Evolutionary conservation across 169 alveolate species (phyloP), one percentile per base, ranked within the genome.

Genomic region (Cryptosporidium andersoni): DNA sequence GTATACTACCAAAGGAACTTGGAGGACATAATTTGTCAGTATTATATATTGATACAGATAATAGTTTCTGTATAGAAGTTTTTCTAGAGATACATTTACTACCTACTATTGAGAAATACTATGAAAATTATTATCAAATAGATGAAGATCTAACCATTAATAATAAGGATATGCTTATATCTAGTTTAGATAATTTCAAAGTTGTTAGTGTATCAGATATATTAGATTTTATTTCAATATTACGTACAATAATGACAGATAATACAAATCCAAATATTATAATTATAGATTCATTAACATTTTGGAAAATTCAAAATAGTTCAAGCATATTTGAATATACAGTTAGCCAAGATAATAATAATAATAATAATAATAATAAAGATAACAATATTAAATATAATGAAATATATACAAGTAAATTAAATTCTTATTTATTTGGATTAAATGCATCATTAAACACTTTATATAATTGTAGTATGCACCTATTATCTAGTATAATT

Each of bases 261-360:
- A 74, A 49, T 60, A 37, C 55, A 16, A 53, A 60, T 14, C 40
- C 67, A 12, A 62, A 45, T n/a, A 39, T 74, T 4, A 36, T 74
- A 42, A 68, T 74, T 7, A 60, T 74, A 16, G 85, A 74, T 39
- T 74, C 85, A 11, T 9, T 74, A 2, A 74, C 40, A 48, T 74
- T 74, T 45, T 74, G 85, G 85, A 74, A 74, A 34, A 45, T 58
- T 3, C 64, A 74, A 3, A 25, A 58, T 37, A 74, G 67, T 25
- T 74, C 85, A 5, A 47, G 40, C 5, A 9, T 56, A 9, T 25
- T 25, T 25, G 25, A 25, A 25, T 25, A 25, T 25, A 25, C 0
- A 25, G 25, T 25, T 25, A 12, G 14, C 56, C 14, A 12, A 12
- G 56, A n/a, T n/a, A 51, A n/a, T n/a, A n/a, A n/a, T n/a, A 1